Base-by-base conservation (phyloP, 257 asterid genomes). In the Eucommia ulmoides region DNA sequence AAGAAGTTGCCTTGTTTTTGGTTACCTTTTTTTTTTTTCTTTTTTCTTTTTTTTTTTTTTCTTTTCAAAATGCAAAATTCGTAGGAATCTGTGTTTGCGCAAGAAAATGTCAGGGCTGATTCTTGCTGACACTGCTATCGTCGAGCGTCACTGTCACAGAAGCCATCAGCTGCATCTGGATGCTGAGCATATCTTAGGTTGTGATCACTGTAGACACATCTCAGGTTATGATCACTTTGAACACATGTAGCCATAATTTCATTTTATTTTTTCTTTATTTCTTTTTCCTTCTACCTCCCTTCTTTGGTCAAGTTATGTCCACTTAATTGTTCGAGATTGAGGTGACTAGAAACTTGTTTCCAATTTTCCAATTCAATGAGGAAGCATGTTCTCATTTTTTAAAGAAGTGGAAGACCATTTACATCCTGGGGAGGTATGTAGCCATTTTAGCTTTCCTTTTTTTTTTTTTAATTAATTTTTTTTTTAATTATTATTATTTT, bases 381-480 rank as follows among this genome's bases (percentile, higher is more conserved):
- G 97, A 88, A 65, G 71, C 97, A 51, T 88, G 97, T 4, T 88
- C 95, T 4, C 97, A 95, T 42, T 88, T 88, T 54, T 88, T 88
- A 48, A 88, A 88, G 77, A 88, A 79, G 64, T 58, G 42, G 78
- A 88, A 88, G 58, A 88, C 97, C 29, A 77, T 88, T 67, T 88
- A 58, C 97, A 88, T 70, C 97, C 97, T 29, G 97, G 97, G 35
- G 95, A 88, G 97, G 97, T 84, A 68, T 64, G 20, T 54, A 17
- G 44, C 3, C 24, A 6, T 50, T 42, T 47, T 55, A 20, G 23
- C 41, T 25, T 49, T 44, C 21, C 49, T 42, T 18, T 54, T 53
- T 24, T 19, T 22, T 49, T 24, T 9, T 18, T 52, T 22, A 41
- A 45, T 51, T 19, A 11, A 11, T 35, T 10, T 9, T 18, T 3